Evolutionary conservation across 2,329 filamentous ascomycete species (phyloP), one percentile per base, ranked within the genome.

Genomic region (Sporothrix pallida): DNA sequence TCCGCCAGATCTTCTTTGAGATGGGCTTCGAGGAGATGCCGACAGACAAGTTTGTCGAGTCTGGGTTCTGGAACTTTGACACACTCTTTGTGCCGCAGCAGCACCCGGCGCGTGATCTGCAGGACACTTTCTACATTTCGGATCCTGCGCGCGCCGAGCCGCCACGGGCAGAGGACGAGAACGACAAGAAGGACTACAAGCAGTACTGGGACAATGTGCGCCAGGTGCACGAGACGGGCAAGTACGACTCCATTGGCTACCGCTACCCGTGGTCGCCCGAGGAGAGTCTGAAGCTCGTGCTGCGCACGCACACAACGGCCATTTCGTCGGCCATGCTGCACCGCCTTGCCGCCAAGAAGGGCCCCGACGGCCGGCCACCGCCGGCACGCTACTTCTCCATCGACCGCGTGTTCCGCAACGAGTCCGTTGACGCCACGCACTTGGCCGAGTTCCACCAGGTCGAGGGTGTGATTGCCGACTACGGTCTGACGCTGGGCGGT

Each of bases 11-110:
- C 81, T 99, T 99, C 90, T 98, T 99, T 84, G 94, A 97, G 82
- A 97, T 97, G 91, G 96, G 95, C 71, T 99, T 98, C 85, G 91
- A 95, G 80, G 96, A 99, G 86, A 98, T 99, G 96, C 93, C 95
- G 15, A 98, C 95, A 69, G 92, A 92, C 84, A 90, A 93, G 82
- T 98, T 91, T 81, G 95, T 98, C 76, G 96, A 99, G 84, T 95
- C 95, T 13, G 95, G 95, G 65, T 98, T 98, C 90, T 99, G 96
- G 94, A 98, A 98, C 84, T 98, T 98, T 83, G 95, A 98, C 80
- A 91, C 95, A 31, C 93, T 99, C 76, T 98, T 95, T 83, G 95
- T 98, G 71, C 95, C 95, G 44, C 96, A 97, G 84, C 96, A 99
- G 87, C 96, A 99, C 83, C 96, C 96, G 70, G 96, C 96, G 74